Evolutionary conservation across 164 flowering plant species (phyloP).

Genomic region (Vitis labrusca): DNA sequence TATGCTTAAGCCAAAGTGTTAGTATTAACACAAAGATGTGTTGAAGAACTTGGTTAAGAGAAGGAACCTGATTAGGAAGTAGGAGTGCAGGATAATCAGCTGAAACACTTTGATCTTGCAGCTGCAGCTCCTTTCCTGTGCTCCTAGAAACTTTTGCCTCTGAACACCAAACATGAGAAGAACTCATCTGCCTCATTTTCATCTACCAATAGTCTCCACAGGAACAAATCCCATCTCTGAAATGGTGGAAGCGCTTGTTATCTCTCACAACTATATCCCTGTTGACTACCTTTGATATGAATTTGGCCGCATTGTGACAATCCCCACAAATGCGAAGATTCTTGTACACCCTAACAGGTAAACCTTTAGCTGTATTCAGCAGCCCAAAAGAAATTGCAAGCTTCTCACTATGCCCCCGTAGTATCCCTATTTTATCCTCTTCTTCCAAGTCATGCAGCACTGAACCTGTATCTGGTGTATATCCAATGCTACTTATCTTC

Average conservation of each 20-base stretch:
- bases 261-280: conserved; percentile 66
- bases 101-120: neutral
- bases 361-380: conserved; percentile 41
- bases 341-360: conserved; percentile 44
- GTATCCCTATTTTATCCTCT: conserved; percentile 45
- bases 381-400: conserved; percentile 59
- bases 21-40: neutral
- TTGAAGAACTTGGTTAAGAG: neutral
- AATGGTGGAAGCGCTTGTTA: conserved; percentile 66
- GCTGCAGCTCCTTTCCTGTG: neutral
- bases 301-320: conserved; percentile 59
- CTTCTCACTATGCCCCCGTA: conserved; percentile 66
- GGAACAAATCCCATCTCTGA: conserved; percentile 57
- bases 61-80: neutral
- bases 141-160: neutral
- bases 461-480: conserved; percentile 42
- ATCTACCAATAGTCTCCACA: conserved; percentile 66
- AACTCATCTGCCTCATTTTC: neutral
- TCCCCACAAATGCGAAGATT: conserved; percentile 65
- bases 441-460: conserved; percentile 63
- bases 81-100: neutral
- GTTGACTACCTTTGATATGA: conserved; percentile 48
- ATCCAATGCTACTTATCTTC: conserved; percentile 46
- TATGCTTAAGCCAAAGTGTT: neutral
- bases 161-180: neutral